Base-by-base conservation (phyloP, 1,284 basidiomycete genomes). In the Xerocomus nothofagi region DNA sequence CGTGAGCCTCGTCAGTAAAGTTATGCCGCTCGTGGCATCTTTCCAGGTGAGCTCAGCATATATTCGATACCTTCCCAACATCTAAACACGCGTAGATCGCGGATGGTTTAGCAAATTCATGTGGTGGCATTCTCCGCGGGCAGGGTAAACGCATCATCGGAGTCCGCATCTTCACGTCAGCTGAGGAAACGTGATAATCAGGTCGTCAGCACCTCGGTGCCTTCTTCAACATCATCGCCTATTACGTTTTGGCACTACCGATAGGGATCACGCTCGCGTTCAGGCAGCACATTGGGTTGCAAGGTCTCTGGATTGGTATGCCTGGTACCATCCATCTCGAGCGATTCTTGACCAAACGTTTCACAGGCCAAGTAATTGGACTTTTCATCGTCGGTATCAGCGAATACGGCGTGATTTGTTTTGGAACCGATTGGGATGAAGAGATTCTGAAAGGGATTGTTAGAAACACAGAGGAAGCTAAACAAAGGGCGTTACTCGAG, bases 1-100 rank as follows among this genome's bases (percentile, higher is more conserved):
- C 10, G 81, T 81, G 5, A 55, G 51, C 6, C 74, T 88, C 18
- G 88, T 91, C 26, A 80, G 80, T 47, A 70, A 76, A 45, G 84
- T 91, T 12, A 86, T 91, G 79, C 88, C 88, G 0, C 75, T 88
- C 15, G 86, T 91, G 1, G 88, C 88, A 3, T 86, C 86, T 0
- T 91, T 91, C 65, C 88, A 91, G 68, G 82, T 84, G 50, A 41
- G 67, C 10, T 27, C 14, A 3, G 14, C 23, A 23, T 14, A 12
- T n/a, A 8, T 21, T 26, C n/a, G 4, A 48, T 24, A 29, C 12
- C 18, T 17, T 17, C 8, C 31, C 32, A 18, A 3, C 20, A 18
- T 23, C 37, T 31, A 29, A 51, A 8, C 21, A 23, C 15, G 7
- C 21, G n/a, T 44, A 77, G 76, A 74, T 81, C 14, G 85, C 84